Conservation (phyloP, 345 rosid genomes). For the Brassica carinata region DNA sequence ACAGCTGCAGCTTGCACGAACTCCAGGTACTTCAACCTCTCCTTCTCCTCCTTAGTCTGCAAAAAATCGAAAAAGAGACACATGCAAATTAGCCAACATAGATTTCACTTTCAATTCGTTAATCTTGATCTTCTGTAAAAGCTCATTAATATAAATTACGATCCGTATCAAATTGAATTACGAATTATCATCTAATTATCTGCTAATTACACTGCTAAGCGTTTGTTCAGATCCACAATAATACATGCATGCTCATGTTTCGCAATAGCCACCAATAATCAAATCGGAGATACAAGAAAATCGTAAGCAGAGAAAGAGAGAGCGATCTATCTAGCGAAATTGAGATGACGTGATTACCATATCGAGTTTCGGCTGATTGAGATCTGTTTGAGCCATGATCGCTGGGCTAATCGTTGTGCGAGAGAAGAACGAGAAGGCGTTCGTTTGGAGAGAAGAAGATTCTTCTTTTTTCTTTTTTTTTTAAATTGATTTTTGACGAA, state of each 20-base stretch:
- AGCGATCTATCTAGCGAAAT: background rate
- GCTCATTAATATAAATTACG: background rate
- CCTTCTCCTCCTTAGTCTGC: conserved; percentile 42
- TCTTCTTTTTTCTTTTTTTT: background rate
- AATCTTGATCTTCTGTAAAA: background rate
- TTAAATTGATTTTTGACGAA: conserved; percentile 30
- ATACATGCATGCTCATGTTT: background rate
- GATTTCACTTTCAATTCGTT: background rate
- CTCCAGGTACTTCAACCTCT: conserved; percentile 73
- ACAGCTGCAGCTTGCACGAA: conserved; percentile 81
- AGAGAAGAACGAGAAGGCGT: background rate
- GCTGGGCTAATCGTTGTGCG: background rate
- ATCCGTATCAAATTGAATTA: background rate
- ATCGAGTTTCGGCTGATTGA: conserved; percentile 34
- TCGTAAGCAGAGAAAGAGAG: background rate
- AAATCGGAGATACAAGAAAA: background rate
- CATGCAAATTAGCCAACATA: conserved; percentile 21
- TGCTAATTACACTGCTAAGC: background rate
- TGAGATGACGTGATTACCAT: conserved; percentile 25
- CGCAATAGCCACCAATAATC: background rate
- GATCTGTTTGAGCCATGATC: conserved; percentile 43
- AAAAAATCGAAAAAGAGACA: background rate
- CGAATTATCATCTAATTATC: too few relatives aligned
- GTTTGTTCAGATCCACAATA: background rate
- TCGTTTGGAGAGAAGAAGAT: conserved; percentile 15